Conservation (phyloP, 257 asterid species). For the Verbena officinalis region DNA sequence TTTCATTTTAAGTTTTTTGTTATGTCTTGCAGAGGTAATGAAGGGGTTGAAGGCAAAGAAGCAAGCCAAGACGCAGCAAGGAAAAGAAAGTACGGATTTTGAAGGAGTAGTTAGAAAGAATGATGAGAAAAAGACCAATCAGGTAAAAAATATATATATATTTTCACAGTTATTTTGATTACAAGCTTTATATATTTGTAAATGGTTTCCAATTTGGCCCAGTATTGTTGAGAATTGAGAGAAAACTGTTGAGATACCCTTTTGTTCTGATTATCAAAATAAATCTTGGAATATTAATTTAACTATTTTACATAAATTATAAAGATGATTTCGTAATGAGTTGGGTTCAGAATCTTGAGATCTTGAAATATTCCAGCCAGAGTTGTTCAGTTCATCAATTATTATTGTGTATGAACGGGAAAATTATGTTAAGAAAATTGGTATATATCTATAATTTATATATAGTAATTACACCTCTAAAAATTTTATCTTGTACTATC, state of each 20-base stretch:
- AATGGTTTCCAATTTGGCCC: too few species aligned
- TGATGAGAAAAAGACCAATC: slow-evolving; percentile 42
- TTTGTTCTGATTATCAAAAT: too few species aligned
- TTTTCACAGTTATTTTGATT: neutral
- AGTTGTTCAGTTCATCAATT: slow-evolving; percentile 20
- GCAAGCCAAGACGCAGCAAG: slow-evolving; percentile 60
- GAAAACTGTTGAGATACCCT: too few species aligned
- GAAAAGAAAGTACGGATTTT: slow-evolving; percentile 38
- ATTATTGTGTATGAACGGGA: neutral
- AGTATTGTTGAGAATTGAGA: too few species aligned
- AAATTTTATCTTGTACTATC: too few species aligned
- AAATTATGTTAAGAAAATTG: neutral
- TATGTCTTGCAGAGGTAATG: slow-evolving; percentile 48
- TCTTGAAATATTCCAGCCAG: slow-evolving; percentile 27
- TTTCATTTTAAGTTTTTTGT: neutral
- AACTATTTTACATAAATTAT: slow-evolving; percentile 3
- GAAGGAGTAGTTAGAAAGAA: slow-evolving; percentile 40
- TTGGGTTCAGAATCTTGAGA: slow-evolving; percentile 37
- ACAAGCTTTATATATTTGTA: neutral
- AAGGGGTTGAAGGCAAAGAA: slow-evolving; percentile 80
- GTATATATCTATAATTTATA: too few species aligned
- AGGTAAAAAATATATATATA: slow-evolving; percentile 33
- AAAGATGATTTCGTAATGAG: slow-evolving; percentile 25
- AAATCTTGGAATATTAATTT: neutral
- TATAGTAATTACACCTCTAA: too few species aligned